Conservation (phyloP, 768 basidiomycete genomes). For the Cystofilobasidium bisporidii region DNA sequence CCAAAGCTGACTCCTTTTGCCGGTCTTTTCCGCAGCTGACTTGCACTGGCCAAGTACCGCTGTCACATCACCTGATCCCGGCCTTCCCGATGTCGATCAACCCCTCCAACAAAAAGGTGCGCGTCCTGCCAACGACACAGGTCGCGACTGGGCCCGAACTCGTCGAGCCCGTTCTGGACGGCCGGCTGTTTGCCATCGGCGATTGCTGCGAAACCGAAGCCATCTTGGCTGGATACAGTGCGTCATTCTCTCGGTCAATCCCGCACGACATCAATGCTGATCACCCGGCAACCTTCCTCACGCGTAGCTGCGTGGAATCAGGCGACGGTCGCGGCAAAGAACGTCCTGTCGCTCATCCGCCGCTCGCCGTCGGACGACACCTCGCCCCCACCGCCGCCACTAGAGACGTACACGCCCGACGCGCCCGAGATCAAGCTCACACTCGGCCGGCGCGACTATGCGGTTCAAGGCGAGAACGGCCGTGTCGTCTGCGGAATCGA, state of each 20-base stretch:
- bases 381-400: neutral
- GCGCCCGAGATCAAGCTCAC: slow-evolving; percentile 28
- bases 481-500: neutral
- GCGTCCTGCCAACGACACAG: slow-evolving; percentile 35
- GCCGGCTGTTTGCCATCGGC: slow-evolving; percentile 38
- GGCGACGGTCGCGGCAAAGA: slow-evolving; percentile 38
- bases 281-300: neutral
- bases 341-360: slow-evolving; percentile 34
- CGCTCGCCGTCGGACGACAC: slow-evolving; percentile 1
- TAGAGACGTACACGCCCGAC: slow-evolving; percentile 21
- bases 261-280: neutral
- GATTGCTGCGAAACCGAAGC: slow-evolving; percentile 39
- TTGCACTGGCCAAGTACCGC: slow-evolving; percentile 39
- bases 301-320: slow-evolving; percentile 36
- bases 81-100: slow-evolving; percentile 30
- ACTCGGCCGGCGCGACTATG: slow-evolving; percentile 20
- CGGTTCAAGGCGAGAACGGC: slow-evolving; percentile 1
- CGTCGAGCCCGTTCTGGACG: slow-evolving; percentile 2
- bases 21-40: slow-evolving; percentile 30
- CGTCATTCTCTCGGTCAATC: neutral
- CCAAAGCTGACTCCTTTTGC: neutral
- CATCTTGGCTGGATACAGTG: slow-evolving; percentile 40
- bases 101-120: slow-evolving; percentile 32
- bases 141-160: slow-evolving; percentile 29
- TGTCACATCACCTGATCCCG: slow-evolving; percentile 34